Evolutionary conservation across 306 rosid species (phyloP), one percentile per base, ranked within the genome.

Genomic region (Fragaria ananassa): DNA sequence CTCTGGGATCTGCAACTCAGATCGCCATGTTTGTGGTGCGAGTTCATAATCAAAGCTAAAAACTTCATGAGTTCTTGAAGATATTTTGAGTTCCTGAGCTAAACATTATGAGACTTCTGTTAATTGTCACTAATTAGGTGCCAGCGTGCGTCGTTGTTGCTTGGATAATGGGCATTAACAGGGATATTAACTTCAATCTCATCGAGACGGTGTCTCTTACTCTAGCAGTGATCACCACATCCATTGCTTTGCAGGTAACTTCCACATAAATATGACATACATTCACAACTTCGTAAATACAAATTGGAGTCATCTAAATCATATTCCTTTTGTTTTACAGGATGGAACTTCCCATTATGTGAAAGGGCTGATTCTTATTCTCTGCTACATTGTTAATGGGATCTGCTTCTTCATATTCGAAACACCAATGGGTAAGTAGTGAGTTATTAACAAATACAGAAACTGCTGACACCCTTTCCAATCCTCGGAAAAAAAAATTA

Each of bases 261-360:
- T 27, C 39, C 57, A 5, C 65, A 63, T 21, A 6, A 35, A 35
- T n/a, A n/a, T n/a, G n/a, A n/a, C n/a, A n/a, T n/a, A n/a, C 41
- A 37, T 72, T 6, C 66, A 39, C 54, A 25, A 29, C 74, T 47
- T 70, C 42, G 60, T 47, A 41, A 41, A 41, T 8, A 27, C 19
- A 3, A 19, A 1, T 15, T 65, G 9, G n/a, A 37, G 96, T 89
- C 54, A 8, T 1, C 56, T 72, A 63, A 31, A 34, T 63, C 68
- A 2, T 0, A 7, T 4, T 45, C 25, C 60, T 29, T 13, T 68
- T 47, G 27, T 70, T 70, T 65, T 75, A 60, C 62, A 94, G 97
- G 98, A 92, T 83, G 97, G 98, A 18, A 90, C 97, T 77, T 94
- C 95, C 76, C 93, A 90, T 86, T 94, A 94, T 87, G 70, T 94